A percentile compares a stretch with the other conserved stretches of the same genome.
Conservation (phyloP, 805 yeast species). For the Myxozyma vanderwaltii region DNA sequence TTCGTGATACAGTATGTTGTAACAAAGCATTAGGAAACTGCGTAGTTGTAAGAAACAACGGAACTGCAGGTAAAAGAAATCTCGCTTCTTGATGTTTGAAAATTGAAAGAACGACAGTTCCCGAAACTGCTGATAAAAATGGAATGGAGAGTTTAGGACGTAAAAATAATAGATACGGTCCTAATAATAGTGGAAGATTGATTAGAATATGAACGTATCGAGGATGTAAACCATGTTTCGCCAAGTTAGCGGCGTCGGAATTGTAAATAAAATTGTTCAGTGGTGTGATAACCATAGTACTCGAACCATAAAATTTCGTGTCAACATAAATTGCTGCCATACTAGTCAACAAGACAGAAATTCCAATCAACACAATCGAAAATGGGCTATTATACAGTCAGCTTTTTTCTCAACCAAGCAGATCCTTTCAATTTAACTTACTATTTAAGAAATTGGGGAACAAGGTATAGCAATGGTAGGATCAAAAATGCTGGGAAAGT, state of each 20-base stretch:
- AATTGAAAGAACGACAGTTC: constrained; percentile 60
- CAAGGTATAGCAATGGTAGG: constrained; percentile 52
- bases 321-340: constrained; percentile 20
- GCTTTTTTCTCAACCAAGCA: too few species aligned
- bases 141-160: constrained; percentile 36
- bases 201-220: constrained; percentile 70
- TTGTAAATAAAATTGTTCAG: constrained; percentile 77
- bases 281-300: constrained; percentile 62
- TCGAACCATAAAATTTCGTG: constrained; percentile 27
- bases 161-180: constrained; percentile 65
- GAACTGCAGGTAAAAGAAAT: constrained; percentile 76
- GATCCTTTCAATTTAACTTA: constrained; percentile 4
- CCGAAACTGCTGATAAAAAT: constrained; percentile 59
- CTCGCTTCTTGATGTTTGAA: constrained; percentile 95
- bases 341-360: constrained; percentile 13
- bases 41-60: constrained; percentile 52
- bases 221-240: constrained; percentile 82
- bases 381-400: constrained; percentile 10
- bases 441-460: constrained; percentile 23
- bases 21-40: constrained; percentile 20
- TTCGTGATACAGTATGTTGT: constrained; percentile 31
- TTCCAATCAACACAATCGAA: constrained; percentile 12
- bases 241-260: constrained; percentile 56
- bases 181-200: constrained; percentile 78
- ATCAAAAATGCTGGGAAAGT: constrained; percentile 78